These are phyloP conservation scores for Gossypioides kirkii DNA, from an alignment of 345 rosid species.

Conservation along the genomic window DNA sequence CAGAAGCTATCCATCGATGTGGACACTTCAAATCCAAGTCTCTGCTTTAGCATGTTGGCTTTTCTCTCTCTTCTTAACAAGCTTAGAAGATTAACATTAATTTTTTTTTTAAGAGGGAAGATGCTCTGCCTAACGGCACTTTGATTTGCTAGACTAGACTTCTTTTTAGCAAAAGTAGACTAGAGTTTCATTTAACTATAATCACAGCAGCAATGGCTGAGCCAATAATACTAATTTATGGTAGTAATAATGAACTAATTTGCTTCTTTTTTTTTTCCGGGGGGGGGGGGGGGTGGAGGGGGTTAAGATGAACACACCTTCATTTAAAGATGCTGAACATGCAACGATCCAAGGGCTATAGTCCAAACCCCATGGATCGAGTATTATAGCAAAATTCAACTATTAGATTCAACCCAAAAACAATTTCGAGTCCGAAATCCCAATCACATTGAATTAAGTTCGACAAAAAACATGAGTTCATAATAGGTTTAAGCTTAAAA, in stretches of 20 bases:
- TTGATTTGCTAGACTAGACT: not conserved
- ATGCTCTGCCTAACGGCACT: constrained; percentile 2
- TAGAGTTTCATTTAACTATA: not conserved
- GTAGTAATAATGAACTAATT: too few relatives aligned
- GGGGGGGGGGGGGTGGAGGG: too few relatives aligned
- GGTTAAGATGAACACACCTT: too few relatives aligned
- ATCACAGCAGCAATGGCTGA: not conserved
- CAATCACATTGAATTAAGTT: too few relatives aligned
- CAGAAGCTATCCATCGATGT: constrained; percentile 37
- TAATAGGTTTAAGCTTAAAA: too few relatives aligned
- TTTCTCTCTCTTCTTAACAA: not conserved
- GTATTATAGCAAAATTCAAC: too few relatives aligned
- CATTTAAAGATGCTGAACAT: too few relatives aligned
- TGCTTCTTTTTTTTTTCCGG: not conserved
- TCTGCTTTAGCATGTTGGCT: constrained; percentile 15
- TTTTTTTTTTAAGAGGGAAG: not conserved
- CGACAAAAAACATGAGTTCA: too few relatives aligned
- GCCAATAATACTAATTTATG: not conserved
- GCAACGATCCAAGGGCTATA: too few relatives aligned
- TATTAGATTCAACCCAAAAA: too few relatives aligned
- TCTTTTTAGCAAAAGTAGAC: not conserved
- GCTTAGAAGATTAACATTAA: not conserved
- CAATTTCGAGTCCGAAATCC: too few relatives aligned
- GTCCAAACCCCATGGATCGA: too few relatives aligned
- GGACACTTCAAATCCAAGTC: constrained; percentile 61